A percentile compares a stretch with the other conserved stretches of the same genome.
These are phyloP conservation scores for Candida silvicultrix DNA, from an alignment of 805 yeast species.

Conservation along the genomic window DNA sequence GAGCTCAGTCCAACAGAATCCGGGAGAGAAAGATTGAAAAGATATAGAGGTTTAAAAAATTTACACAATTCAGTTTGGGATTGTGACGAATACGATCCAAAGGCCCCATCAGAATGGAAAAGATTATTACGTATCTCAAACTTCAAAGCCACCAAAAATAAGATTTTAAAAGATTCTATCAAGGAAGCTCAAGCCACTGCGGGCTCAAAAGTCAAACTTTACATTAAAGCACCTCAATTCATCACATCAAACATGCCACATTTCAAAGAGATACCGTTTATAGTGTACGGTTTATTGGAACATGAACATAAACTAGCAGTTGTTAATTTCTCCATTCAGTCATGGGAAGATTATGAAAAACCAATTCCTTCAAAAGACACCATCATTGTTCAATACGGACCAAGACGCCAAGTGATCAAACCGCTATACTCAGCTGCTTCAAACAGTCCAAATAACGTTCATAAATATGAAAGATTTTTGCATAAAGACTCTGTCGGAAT, in stretches of 20 bases:
- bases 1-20: slow-evolving; percentile 74
- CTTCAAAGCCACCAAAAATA: slow-evolving; percentile 70
- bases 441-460: slow-evolving; percentile 76
- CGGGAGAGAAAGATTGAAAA: slow-evolving; percentile 65
- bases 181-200: slow-evolving; percentile 41
- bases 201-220: slow-evolving; percentile 61
- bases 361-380: slow-evolving; percentile 83
- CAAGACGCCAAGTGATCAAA: slow-evolving; percentile 74
- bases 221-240: slow-evolving; percentile 48
- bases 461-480: slow-evolving; percentile 76
- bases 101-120: slow-evolving; percentile 73
- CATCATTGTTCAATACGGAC: slow-evolving; percentile 86
- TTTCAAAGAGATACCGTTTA: slow-evolving; percentile 43
- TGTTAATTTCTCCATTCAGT: slow-evolving; percentile 71
- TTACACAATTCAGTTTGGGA: slow-evolving; percentile 83
- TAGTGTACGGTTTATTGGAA: slow-evolving; percentile 66
- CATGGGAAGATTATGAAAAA: slow-evolving; percentile 85
- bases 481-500: slow-evolving; percentile 70
- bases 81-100: slow-evolving; percentile 70
- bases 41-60: slow-evolving; percentile 85
- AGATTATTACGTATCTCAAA: slow-evolving; percentile 69
- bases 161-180: slow-evolving; percentile 52
- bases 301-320: slow-evolving; percentile 86
- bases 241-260: slow-evolving; percentile 38
- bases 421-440: slow-evolving; percentile 82